Evolutionary conservation across 2,329 filamentous ascomycete genomes (phyloP).

Genomic region (Fusarium sp.): DNA sequence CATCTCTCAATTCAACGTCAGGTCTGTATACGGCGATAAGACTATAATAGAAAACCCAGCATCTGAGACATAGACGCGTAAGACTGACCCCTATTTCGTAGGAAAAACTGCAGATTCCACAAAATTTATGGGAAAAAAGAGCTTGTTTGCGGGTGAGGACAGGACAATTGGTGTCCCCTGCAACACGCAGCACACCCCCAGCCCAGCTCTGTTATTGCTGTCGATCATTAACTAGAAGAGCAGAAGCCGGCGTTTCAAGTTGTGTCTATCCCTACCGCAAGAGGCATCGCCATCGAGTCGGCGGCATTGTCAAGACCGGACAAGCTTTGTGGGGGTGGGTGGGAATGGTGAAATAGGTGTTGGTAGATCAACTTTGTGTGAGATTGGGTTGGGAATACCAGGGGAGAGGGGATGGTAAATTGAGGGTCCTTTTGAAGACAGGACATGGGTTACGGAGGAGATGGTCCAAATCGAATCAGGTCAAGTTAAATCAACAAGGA

Average conservation of each 20-base stretch:
- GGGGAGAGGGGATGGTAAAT: constrained; percentile 6
- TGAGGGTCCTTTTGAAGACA: constrained; percentile 21
- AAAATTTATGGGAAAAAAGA: not conserved
- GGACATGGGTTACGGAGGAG: constrained; percentile 11
- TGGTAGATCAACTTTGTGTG: constrained; percentile 34
- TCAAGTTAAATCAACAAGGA: too few species aligned
- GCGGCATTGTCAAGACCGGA: constrained; percentile 56
- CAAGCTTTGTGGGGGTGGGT: constrained; percentile 56
- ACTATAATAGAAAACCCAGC: not conserved
- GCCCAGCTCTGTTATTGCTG: constrained; percentile 28
- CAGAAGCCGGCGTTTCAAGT: constrained; percentile 56
- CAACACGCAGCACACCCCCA: constrained; percentile 3
- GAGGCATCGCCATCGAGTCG: constrained; percentile 44
- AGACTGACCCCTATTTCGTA: constrained; percentile 27
- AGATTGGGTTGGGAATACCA: constrained; percentile 24
- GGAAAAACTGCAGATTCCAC: constrained; percentile 4
- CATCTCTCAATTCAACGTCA: constrained; percentile 12
- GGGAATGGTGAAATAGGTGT: constrained; percentile 28
- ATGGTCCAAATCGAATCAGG: constrained; percentile 11
- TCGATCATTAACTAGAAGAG: constrained; percentile 48
- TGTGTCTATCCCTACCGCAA: constrained; percentile 51
- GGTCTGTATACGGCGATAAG: constrained; percentile 9
- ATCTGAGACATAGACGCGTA: constrained; percentile 35
- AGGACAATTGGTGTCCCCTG: constrained; percentile 26
- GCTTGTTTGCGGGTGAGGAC: constrained; percentile 5